Evolutionary conservation across 1,139 yeast species (phyloP), one percentile per base, ranked within the genome.

Genomic region (Taphrina pruni): DNA sequence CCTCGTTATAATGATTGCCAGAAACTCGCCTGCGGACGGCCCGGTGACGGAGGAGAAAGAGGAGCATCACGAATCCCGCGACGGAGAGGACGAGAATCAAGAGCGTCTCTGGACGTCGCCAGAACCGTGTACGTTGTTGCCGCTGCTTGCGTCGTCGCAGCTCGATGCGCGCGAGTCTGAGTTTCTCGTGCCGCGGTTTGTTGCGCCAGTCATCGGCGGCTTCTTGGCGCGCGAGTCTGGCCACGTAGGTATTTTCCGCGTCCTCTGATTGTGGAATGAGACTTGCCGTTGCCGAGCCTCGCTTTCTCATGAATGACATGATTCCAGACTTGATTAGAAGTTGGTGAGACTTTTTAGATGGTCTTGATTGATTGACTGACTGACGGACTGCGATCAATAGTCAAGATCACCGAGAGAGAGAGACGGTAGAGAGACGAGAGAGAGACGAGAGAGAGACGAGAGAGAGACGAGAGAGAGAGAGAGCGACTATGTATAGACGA

Each of bases 131-230:
- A 8, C 54, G 11, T 5, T n/a, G 21, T 3, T 54, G 54, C 26
- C 45, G 50, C 6, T 26, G 20, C 62, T 45, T 58, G 35, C 62
- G 51, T 32, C 54, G 20, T 14, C 62, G 51, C 62, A 58, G 1
- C 62, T 58, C 62, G 20, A 58, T 46, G 21, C 62, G 20, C 21
- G 62, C 62, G 20, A 58, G 62, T 14, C 62, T 32, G 39, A 58
- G n/a, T 41, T 58, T 58, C n/a, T 58, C 62, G 20, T 58, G 62
- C 26, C 62, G 20, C 11, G 62, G 54, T 41, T 58, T 58, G 54
- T 58, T 58, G 14, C 43, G 20, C 62, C 62, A 58, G 43, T 58
- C 62, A 26, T 58, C 43, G 35, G n/a, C 38, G 26, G 62, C 62
- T 41, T 58, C 62, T 45, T 58, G 54, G 26, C 20, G 11, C 43